Evolutionary conservation across 768 basidiomycete species (phyloP), one percentile per base, ranked within the genome.

Genomic region (Tylopilus intermedius): DNA sequence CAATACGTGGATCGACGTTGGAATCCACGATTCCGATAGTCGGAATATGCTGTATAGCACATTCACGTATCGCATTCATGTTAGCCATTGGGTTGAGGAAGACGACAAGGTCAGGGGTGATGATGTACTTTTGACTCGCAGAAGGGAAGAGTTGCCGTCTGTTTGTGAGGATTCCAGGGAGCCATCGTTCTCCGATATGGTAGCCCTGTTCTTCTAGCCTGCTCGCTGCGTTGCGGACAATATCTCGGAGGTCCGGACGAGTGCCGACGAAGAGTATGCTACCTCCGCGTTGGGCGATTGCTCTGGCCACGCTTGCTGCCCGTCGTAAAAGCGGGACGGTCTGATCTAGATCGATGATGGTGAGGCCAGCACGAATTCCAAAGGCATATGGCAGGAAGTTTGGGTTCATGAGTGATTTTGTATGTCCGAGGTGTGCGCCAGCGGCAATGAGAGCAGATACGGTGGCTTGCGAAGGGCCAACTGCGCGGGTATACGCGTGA

Each of bases 101-200:
- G 57, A 98, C 72, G 69, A 88, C 87, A 22, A 97, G 81, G 75
- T 96, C 93, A 29, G 96, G 96, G 22, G 81, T 73, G 61, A 85
- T 74, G 53, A 78, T 80, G 58, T 79, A 75, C 35, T 73, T 70
- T 45, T 76, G 70, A 33, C 81, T 75, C 15, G 75, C 75, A 6
- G 80, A 75, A n/a, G 84, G 80, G 66, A 87, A 90, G 56, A 92
- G 76, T 45, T 87, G 80, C 32, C 79, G 71, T 62, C 81, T 81
- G 73, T 99, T 97, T 43, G 95, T 95, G 59, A 98, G 77, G 22
- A 89, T 90, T n/a, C 96, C 96, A 1, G 95, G 90, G 35, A 94
- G 75, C 96, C 96, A 99, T 65, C 86, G 78, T 51, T 91, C 88
- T 14, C 84, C 85, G 46, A 96, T 84, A 55, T 88, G 82, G 72